Base-by-base conservation (phyloP, 2,329 filamentous ascomycete genomes). In the Aplosporella prunicola region DNA sequence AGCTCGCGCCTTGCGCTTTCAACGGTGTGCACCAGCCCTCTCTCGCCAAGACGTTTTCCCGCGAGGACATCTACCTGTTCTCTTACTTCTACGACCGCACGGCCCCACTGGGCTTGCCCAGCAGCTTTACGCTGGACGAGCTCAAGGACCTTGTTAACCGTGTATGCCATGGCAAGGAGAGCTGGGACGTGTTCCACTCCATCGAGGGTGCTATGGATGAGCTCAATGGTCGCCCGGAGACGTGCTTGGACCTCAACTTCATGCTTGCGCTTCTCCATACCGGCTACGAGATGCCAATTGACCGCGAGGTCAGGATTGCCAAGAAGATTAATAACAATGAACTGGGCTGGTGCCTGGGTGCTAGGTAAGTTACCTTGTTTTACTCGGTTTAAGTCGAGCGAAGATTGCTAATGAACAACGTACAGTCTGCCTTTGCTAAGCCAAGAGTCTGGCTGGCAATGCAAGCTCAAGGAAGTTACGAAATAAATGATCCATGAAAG, bases 301-400 rank as follows among this genome's bases (percentile, higher is more conserved):
- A 94, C 49, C 76, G 93, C 25, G 91, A 98, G 63, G 87, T 98
- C 47, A 89, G 84, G 71, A 93, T 95, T 56, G 91, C 89, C 43
- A 98, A 98, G 82, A 94, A 95, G 73, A 93, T 98, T 56, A 89
- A 93, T 68, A 80, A 79, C 40, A 95, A 95, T 60, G 93, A 98
- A 67, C 66, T 98, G 52, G 91, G 91, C 25, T 98, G 91, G 91
- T 96, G 89, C 66, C 71, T 98, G 55, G 91, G 91, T 61, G 91
- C 91, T 47, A 94, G 86, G 85, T 91, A 69, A 67, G 80, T 55
- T 40, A 7, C 35, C 31, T 35, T 16, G 15, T 40, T 30, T 13
- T 25, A 13, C 26, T n/a, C 3, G 6, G 51, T 45, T 63, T 73
- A 62, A 71, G 50, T 20, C 5, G 17, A 35, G 37, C 16, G 10